A percentile compares a stretch with the other conserved stretches of the same genome.
Evolutionary conservation across 495 filamentous ascomycete genomes (phyloP).

Genomic region (Neurospora sp.): DNA sequence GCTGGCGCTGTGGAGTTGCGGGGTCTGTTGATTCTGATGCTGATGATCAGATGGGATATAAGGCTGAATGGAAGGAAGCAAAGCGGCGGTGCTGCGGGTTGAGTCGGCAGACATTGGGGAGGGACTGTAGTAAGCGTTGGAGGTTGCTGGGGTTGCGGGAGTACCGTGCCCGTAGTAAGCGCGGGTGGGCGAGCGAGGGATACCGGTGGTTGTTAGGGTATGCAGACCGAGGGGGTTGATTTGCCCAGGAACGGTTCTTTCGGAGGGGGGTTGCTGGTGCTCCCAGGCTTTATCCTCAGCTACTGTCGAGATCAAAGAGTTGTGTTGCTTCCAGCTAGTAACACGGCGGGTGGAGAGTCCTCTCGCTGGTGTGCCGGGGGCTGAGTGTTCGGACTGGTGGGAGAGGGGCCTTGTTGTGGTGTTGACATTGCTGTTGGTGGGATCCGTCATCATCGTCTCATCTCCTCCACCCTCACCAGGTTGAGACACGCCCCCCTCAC

Average conservation of each 20-base stretch:
- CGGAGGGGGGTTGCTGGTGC: not conserved
- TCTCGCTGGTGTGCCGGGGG: not conserved
- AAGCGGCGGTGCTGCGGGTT: constrained; percentile 23
- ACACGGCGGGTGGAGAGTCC: constrained; percentile 4
- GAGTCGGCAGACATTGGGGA: constrained; percentile 23
- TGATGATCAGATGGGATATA: constrained; percentile 33
- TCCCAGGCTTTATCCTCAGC: constrained; percentile 5
- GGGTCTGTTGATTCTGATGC: constrained; percentile 5
- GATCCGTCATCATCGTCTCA: not conserved
- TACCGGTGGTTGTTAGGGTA: constrained; percentile 12
- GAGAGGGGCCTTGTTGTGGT: not conserved
- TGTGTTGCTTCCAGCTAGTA: constrained; percentile 12
- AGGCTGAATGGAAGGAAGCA: constrained; percentile 24
- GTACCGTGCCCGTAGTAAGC: constrained; percentile 6
- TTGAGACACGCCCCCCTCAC: constrained; percentile 1
- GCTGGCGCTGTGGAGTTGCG: constrained; percentile 9
- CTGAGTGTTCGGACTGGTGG: not conserved
- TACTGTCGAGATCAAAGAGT: constrained; percentile 5
- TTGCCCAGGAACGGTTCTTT: not conserved
- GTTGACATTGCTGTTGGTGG: not conserved
- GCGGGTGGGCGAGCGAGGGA: constrained; percentile 8
- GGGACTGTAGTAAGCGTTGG: constrained; percentile 18
- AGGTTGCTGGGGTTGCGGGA: constrained; percentile 17
- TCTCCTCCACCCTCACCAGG: not conserved
- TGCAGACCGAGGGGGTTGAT: constrained; percentile 6